Evolutionary conservation across 2,329 filamentous ascomycete genomes (phyloP).

Genomic region (Penicillium griseofulvum): DNA sequence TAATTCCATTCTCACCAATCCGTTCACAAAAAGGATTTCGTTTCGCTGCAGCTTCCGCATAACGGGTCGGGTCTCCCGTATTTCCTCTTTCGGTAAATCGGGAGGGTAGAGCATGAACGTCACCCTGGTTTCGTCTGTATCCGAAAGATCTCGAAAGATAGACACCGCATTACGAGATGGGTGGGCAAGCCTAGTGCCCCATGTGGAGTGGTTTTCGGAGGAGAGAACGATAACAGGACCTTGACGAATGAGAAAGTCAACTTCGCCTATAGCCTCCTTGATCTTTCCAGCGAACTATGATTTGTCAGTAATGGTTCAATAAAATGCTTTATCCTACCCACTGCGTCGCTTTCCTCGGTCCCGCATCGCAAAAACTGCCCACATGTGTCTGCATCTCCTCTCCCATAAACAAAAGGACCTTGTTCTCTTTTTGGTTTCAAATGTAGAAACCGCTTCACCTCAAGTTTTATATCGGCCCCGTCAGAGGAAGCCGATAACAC

Average conservation of each 20-base stretch:
- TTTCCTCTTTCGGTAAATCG: not conserved
- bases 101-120: slow-evolving; percentile 9
- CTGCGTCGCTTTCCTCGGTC: too few relatives aligned
- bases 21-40: slow-evolving; percentile 11
- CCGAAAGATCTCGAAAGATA: slow-evolving; percentile 8
- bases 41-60: slow-evolving; percentile 1
- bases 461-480: not conserved
- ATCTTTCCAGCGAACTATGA: slow-evolving; percentile 5
- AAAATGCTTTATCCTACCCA: too few relatives aligned
- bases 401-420: too few relatives aligned
- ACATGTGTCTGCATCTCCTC: too few relatives aligned
- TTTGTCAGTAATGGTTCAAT: slow-evolving; percentile 4
- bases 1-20: slow-evolving; percentile 9
- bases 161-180: slow-evolving; percentile 3
- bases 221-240: slow-evolving; percentile 1
- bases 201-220: not conserved
- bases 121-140: not conserved
- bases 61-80: not conserved
- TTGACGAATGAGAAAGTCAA: not conserved
- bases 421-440: not conserved
- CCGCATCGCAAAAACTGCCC: too few relatives aligned
- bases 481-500: slow-evolving; percentile 3
- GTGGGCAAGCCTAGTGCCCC: slow-evolving; percentile 3
- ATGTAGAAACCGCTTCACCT: not conserved
- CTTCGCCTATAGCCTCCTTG: slow-evolving; percentile 8